Evolutionary conservation across 1,284 basidiomycete genomes (phyloP).

Genomic region (Pseudozyma sp.): DNA sequence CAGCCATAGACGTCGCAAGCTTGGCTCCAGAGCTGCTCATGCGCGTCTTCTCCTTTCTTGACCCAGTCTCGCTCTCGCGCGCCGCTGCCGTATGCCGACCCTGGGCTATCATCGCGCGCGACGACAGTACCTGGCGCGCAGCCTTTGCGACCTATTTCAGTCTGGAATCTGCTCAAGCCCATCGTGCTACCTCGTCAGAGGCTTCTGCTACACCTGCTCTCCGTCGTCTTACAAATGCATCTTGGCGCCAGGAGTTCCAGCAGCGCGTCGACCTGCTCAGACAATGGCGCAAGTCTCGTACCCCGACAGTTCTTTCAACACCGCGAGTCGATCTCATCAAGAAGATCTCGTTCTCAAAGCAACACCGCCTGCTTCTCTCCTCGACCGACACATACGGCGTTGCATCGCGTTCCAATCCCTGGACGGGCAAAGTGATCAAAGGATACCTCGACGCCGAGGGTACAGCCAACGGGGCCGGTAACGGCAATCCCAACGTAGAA

Average conservation of each 20-base stretch:
- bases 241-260: constrained; percentile 62
- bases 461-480: constrained; percentile 74
- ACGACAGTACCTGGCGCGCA: constrained; percentile 84
- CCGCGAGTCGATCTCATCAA: constrained; percentile 61
- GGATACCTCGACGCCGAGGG: constrained; percentile 80
- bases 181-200: constrained; percentile 74
- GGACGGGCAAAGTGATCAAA: constrained; percentile 76
- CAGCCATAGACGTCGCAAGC: constrained; percentile 59
- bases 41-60: constrained; percentile 81
- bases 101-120: constrained; percentile 77
- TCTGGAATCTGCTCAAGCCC: constrained; percentile 71
- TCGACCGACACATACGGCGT: constrained; percentile 79
- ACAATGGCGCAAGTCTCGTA: constrained; percentile 79
- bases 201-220: constrained; percentile 66
- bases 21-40: constrained; percentile 78
- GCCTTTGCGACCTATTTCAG: constrained; percentile 81
- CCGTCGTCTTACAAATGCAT: constrained; percentile 73
- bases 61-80: constrained; percentile 76
- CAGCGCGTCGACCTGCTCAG: constrained; percentile 67
- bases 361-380: constrained; percentile 74
- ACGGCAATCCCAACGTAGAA: constrained; percentile 82
- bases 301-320: constrained; percentile 72
- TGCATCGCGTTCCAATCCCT: constrained; percentile 79
- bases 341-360: constrained; percentile 71
- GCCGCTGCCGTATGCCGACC: constrained; percentile 74